A percentile compares a stretch with the other conserved stretches of the same genome.
These are phyloP conservation scores for Boletus barrowsii DNA, from an alignment of 768 basidiomycete genomes.

Conservation along the genomic window DNA sequence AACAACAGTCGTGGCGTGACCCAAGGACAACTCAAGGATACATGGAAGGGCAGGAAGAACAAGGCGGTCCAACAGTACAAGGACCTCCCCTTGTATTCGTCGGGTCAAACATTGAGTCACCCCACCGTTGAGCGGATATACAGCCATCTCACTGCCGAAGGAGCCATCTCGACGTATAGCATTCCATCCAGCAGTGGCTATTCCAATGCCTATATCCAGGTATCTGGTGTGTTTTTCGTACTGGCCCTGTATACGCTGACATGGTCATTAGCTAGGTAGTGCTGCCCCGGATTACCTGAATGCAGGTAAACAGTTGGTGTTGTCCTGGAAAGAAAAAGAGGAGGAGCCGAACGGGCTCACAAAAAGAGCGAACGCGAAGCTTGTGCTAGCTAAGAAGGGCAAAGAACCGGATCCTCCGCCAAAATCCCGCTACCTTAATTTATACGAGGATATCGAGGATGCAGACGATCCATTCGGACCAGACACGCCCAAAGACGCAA, in stretches of 20 bases:
- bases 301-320: constrained; percentile 14
- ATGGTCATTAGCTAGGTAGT: constrained; percentile 12
- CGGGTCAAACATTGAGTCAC: constrained; percentile 45
- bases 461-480: constrained; percentile 20
- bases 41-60: constrained; percentile 62
- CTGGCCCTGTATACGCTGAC: neutral
- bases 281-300: constrained; percentile 22
- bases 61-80: constrained; percentile 43
- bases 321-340: constrained; percentile 29
- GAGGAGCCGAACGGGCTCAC: neutral
- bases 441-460: constrained; percentile 33
- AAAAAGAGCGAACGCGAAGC: constrained; percentile 12
- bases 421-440: neutral
- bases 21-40: constrained; percentile 51
- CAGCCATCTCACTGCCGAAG: constrained; percentile 48
- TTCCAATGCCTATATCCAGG: constrained; percentile 52
- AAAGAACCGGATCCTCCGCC: constrained; percentile 14
- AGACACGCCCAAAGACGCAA: constrained; percentile 12
- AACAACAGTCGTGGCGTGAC: constrained; percentile 55
- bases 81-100: constrained; percentile 52
- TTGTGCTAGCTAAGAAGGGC: constrained; percentile 16
- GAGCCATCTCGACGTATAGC: constrained; percentile 48
- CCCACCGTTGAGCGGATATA: constrained; percentile 67
- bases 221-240: constrained; percentile 15
- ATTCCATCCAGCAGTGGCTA: constrained; percentile 48